Percentiles rank a stretch among this genome's conserved stretches.
These are phyloP conservation scores for Phytophthora ohioensis DNA, from an alignment of 352 stramenopile species.

Conservation along the genomic window DNA sequence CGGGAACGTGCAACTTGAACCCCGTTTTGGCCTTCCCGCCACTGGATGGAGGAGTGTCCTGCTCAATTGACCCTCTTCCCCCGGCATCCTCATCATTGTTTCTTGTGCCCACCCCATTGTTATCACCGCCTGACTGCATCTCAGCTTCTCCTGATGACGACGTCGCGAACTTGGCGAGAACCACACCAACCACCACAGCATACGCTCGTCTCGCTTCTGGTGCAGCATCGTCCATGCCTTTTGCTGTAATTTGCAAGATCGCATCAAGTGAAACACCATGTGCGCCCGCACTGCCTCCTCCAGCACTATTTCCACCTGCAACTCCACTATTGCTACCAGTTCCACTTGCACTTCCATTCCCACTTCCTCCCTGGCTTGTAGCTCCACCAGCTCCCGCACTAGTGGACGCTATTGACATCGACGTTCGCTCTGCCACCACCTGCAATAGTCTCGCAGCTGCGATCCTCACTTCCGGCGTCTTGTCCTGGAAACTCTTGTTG, in stretches of 20 bases:
- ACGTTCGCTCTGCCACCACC: constrained; percentile 68
- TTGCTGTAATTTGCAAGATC: constrained; percentile 74
- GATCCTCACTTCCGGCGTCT: constrained; percentile 74
- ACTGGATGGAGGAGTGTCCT: constrained; percentile 32
- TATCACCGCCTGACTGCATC: constrained; percentile 36
- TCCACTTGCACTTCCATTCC: constrained; percentile 31
- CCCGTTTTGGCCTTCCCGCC: constrained; percentile 63
- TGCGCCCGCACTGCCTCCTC: constrained; percentile 23
- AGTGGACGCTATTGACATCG: constrained; percentile 19
- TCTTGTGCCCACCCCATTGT: constrained; percentile 21
- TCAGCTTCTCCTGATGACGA: constrained; percentile 57
- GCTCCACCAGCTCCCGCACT: constrained; percentile 18
- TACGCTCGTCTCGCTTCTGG: constrained; percentile 71
- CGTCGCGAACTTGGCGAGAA: constrained; percentile 79
- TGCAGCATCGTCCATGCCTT: constrained; percentile 80
- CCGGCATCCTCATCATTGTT: constrained; percentile 45
- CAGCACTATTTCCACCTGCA: constrained; percentile 18
- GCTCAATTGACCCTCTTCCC: constrained; percentile 34
- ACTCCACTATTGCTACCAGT: constrained; percentile 24
- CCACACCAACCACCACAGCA: constrained; percentile 75
- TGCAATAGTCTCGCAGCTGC: constrained; percentile 69
- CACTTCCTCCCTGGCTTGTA: constrained; percentile 27
- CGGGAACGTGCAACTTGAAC: constrained; percentile 81
- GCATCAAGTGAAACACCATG: constrained; percentile 68
- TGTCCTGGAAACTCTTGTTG: constrained; percentile 76